Evolutionary conservation across 2,329 filamentous ascomycete species (phyloP), one percentile per base, ranked within the genome.

Genomic region (Mycocentrospora acerina): DNA sequence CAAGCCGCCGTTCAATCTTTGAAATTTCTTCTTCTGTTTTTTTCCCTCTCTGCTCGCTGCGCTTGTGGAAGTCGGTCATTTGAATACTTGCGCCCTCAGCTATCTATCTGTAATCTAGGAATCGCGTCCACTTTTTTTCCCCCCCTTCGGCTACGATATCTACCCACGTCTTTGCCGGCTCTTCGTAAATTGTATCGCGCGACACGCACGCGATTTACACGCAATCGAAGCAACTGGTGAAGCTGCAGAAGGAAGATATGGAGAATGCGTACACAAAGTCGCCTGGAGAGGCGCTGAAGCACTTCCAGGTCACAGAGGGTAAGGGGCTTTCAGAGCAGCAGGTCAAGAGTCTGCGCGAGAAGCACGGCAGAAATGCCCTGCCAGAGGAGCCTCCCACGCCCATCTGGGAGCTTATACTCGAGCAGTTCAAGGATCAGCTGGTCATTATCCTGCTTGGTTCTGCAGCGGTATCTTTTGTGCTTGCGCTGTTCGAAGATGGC

Each of bases 341-440:
- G 56, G 75, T 78, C 8, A 36, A 63, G 31, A 60, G 67, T 40
- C 64, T 67, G 42, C 67, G 72, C 50, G 50, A 72, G 46, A 74
- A 73, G 55, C 66, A 78, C 66, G 78, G 78, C 44, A 71, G 67
- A 33, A 81, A 81, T 66, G 83, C 83, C 40, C 76, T 88, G 39
- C 79, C 82, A 30, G 93, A 98, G 73, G 93, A 98, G 52, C 93
- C 93, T 37, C 90, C 93, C 3, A 98, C 93, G 22, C 93, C 93
- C 26, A 68, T 98, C 32, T 98, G 91, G 93, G 82, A 97, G 71
- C 83, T 98, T 48, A 88, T 98, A 39, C 79, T 98, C 42, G 93
- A 98, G 72, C 93, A 98, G 69, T 98, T 98, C 79, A 96, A 98
- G 72, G 93, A 98, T 67, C 93, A 98, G 71, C 82, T 98, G 32